phyloP scores from a whole-genome alignment of 805 yeast genomes.

The Yarrowia osloensis region DNA sequence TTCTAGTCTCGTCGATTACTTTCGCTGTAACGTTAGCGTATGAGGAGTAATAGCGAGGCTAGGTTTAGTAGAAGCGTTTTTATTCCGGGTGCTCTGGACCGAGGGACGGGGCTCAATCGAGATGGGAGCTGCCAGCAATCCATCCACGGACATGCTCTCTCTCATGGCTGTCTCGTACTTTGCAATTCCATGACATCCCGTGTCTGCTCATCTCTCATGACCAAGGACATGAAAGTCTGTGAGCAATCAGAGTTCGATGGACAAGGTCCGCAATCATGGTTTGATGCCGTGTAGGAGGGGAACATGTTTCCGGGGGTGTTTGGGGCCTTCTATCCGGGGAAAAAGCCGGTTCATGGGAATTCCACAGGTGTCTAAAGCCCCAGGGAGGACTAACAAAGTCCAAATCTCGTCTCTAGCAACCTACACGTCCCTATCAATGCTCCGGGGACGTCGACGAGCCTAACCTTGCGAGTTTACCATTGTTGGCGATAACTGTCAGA shows the following conservation, averaged over 20 bases:
- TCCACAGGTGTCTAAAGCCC: not conserved
- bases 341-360: not conserved
- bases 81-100: not conserved
- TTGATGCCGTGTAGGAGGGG: conserved; percentile 25
- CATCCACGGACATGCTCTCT: not conserved
- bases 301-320: not conserved
- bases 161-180: too few relatives aligned
- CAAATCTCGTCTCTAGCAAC: not conserved
- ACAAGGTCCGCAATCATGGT: conserved; percentile 14
- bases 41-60: not conserved
- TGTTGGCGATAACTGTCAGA: not conserved
- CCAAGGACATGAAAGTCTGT: not conserved
- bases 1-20: not conserved
- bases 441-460: not conserved
- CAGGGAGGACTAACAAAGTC: not conserved
- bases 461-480: not conserved
- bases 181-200: too few relatives aligned
- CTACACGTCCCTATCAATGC: not conserved
- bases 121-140: too few relatives aligned
- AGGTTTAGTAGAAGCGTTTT: not conserved
- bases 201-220: not conserved
- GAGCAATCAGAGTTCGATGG: not conserved
- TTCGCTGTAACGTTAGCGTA: not conserved
- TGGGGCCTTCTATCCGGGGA: not conserved
- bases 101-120: not conserved